Base-by-base conservation (phyloP, 345 rosid species). In the thale cress (Arabidopsis thaliana) region DNA sequence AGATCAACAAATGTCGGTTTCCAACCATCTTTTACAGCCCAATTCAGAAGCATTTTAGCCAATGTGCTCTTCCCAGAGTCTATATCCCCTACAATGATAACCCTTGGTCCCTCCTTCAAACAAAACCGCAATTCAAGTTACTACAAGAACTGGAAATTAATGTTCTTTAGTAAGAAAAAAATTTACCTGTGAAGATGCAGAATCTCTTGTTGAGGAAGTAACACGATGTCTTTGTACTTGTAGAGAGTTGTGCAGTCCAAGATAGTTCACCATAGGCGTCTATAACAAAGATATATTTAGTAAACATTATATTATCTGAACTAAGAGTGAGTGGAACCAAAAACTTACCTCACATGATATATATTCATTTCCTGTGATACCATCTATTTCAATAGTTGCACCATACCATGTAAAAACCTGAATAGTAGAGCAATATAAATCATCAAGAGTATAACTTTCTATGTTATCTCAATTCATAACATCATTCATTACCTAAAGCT, bases 11-110 rank as follows among this genome's bases (percentile, higher is more conserved):
- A 89, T 12, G 86, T 89, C 40, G 91, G 97, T 78, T 89, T 86
- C 89, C 87, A 89, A 59, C 96, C 93, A 77, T 79, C 87, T 82
- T 89, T 93, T 41, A 89, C 93, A 51, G 97, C 92, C 97, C 97
- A 93, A 75, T 89, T 88, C 37, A 93, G 90, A 64, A 93, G 97
- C 96, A 91, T 91, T 73, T 84, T 87, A 4, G 90, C 80, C 65
- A 88, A 77, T 30, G 94, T 81, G 79, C 89, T 89, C 84, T 91
- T 89, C 24, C 94, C 94, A 45, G 86, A 89, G 86, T 93, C 93
- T 0, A 49, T 84, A 59, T 81, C 85, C 12, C 96, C 97, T 38
- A 88, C 89, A 14, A 91, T 83, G 75, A 91, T 87, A 65, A 89
- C 91, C 52, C 96, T 84, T 34, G 98, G 98, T 12, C 94, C 98